Evolutionary conservation across 208 protist species (phyloP), one percentile per base, ranked within the genome.

Genomic region (Trypanosoma cruzi): DNA sequence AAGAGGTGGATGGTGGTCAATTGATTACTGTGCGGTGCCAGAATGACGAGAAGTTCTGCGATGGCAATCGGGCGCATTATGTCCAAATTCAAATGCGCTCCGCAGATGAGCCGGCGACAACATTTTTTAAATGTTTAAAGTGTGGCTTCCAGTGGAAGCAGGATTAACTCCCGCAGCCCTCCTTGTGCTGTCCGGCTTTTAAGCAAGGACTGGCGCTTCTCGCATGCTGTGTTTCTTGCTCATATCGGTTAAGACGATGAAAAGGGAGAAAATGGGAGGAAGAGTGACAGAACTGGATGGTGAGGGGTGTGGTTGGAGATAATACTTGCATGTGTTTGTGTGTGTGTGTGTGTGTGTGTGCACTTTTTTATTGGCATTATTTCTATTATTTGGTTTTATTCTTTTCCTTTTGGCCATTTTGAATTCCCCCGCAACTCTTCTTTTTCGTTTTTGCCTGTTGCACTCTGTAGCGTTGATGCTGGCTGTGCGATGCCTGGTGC

Each of bases 51-150:
- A 72, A 64, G 29, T 42, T 54, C 50, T 99, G 98, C 71, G 79
- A 79, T 22, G 77, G 97, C 54, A 64, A 75, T 16, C 78, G 86
- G 61, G 97, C 97, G 10, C 98, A 89, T 68, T 99, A 94, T 73
- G 87, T 98, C 52, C 97, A 99, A 67, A 83, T 99, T 60, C 98
- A 99, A 80, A 99, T 98, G 71, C 89, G 98, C 32, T 98, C 93
- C 16, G 98, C 98, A 8, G 98, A 99, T 89, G 98, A 99, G 84
- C 98, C 98, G 24, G 93, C 96, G 54, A 99, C 98, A 22, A 97
- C 92, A 4, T 99, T 99, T 77, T 99, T 97, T 71, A 94, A 89
- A 68, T 99, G 98, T 75, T 76, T 90, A n/a, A 87, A 97, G 65
- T 99, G 98, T 70, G 87, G 87, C 44, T 84, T 92, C 71, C 82